Base-by-base conservation (phyloP, 2,329 filamentous ascomycete species). In the Aspergillus fischeri region DNA sequence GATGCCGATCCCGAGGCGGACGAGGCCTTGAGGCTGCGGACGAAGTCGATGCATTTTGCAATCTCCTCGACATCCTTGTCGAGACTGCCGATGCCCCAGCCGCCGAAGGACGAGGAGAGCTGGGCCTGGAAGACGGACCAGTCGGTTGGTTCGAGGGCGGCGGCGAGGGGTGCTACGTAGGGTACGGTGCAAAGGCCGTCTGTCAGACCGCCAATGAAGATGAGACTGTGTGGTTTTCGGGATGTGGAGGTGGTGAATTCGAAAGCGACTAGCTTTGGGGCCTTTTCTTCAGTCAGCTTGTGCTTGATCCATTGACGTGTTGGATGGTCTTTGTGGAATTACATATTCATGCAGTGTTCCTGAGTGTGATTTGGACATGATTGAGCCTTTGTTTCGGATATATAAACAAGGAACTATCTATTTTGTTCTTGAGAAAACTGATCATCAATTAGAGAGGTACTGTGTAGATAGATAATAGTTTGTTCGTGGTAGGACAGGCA, bases 181-280 rank as follows among this genome's bases (percentile, higher is more conserved):
- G 75, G 70, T 7, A 85, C 81, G 5, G 79, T 82, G 55, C 78
- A 76, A 52, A 84, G 75, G 21, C 81, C 83, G 68, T 87, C 84
- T 52, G 76, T 79, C 44, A 87, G 76, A 41, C 85, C 85, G 58
- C 81, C 83, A 53, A 86, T 73, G 73, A 83, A 86, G 63, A 86
- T 72, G 51, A 86, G 72, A 28, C 78, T 82, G 70, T 84, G 67
- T 45, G 67, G 69, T 52, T 75, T 77, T 32, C 65, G 45, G 48
- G 59, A 55, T 49, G 55, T 49, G 20, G 63, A 53, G 11, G 62
- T 60, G 20, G 63, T 66, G 59, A 73, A 77, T 63, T 78, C 77
- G 59, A 78, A 78, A 11, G 75, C 71, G 44, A 73, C 70, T 17
- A 78, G 70, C 35, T 65, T 67, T 42, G 70, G 67, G 53, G 75